Conservation (phyloP, 805 yeast genomes). For the Starmerella vaccinii region DNA sequence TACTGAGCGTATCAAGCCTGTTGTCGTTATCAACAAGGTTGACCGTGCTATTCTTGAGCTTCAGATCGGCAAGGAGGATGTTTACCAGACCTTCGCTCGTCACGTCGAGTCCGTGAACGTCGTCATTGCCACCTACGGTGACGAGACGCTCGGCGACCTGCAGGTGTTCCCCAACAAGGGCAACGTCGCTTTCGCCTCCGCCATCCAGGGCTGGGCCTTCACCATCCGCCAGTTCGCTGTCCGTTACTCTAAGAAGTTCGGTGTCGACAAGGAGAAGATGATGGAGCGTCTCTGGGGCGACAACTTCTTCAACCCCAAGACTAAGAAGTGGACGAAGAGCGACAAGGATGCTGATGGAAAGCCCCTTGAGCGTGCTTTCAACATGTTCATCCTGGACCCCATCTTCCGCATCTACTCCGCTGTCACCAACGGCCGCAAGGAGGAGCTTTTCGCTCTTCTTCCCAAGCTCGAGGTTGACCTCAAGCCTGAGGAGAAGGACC, state of each 20-base stretch:
- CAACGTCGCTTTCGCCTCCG: slow-evolving; percentile 99
- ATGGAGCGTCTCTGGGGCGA: slow-evolving; percentile 99
- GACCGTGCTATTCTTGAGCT: slow-evolving; percentile 98
- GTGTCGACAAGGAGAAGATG: slow-evolving; percentile 97
- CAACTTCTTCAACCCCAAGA: slow-evolving; percentile 99
- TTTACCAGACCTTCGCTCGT: slow-evolving; percentile 96
- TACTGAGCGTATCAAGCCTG: slow-evolving; percentile 99
- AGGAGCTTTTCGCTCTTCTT: slow-evolving; percentile 81
- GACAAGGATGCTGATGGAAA: slow-evolving; percentile 93
- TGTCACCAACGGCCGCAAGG: slow-evolving; percentile 98
- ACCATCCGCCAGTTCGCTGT: slow-evolving; percentile 96
- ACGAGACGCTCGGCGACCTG: slow-evolving; percentile 81
- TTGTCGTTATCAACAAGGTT: slow-evolving; percentile 96
- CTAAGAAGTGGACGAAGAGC: slow-evolving; percentile 97
- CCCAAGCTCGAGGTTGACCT: slow-evolving; percentile 88
- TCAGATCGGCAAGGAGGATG: slow-evolving; percentile 97
- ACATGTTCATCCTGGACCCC: slow-evolving; percentile 98
- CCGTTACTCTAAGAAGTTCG: slow-evolving; percentile 98
- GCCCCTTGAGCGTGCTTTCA: slow-evolving; percentile 96
- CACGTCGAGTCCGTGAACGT: slow-evolving; percentile 99
- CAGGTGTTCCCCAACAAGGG: slow-evolving; percentile 99
- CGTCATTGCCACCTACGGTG: slow-evolving; percentile 90
- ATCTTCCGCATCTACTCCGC: slow-evolving; percentile 94
- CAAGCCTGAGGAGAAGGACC: slow-evolving; percentile 95
- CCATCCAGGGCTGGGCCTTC: slow-evolving; percentile 99